phyloP scores from a whole-genome alignment of 208 protist species.

The Spongospora subterranea region DNA sequence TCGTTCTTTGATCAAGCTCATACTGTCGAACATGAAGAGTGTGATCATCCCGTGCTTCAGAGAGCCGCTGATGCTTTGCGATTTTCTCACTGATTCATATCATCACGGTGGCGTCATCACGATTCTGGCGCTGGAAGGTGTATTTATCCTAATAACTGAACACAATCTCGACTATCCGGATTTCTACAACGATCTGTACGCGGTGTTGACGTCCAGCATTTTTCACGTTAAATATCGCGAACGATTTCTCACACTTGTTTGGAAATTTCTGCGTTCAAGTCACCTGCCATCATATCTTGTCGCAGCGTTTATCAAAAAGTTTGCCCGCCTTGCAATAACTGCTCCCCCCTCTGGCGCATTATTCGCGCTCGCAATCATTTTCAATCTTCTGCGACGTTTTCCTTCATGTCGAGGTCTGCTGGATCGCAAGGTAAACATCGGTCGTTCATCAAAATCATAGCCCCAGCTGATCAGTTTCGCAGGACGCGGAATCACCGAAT shows the following conservation, averaged over 20 bases:
- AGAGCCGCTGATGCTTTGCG: constrained; percentile 29
- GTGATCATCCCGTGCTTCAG: neutral
- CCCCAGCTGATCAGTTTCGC: neutral
- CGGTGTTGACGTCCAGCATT: neutral
- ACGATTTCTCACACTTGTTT: neutral
- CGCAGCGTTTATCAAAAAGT: constrained; percentile 23
- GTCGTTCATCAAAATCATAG: neutral
- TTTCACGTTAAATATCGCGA: neutral
- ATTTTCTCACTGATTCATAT: constrained; percentile 29
- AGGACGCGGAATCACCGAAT: neutral
- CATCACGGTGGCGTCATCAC: neutral
- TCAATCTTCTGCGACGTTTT: constrained; percentile 38
- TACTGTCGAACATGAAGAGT: constrained; percentile 5
- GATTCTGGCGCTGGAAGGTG: constrained; percentile 12
- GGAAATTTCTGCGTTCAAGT: neutral
- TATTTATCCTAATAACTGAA: constrained; percentile 11
- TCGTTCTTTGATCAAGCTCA: neutral
- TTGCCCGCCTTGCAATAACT: constrained; percentile 20
- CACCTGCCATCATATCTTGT: constrained; percentile 47
- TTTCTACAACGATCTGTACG: constrained; percentile 53
- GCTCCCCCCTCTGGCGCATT: neutral
- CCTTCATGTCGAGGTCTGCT: constrained; percentile 26
- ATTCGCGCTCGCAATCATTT: neutral
- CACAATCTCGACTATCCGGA: constrained; percentile 46
- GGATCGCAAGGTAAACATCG: neutral